Evolutionary conservation across 345 rosid genomes (phyloP), one percentile per base, ranked within the genome.

Genomic region (Eutrema yunnanense): DNA sequence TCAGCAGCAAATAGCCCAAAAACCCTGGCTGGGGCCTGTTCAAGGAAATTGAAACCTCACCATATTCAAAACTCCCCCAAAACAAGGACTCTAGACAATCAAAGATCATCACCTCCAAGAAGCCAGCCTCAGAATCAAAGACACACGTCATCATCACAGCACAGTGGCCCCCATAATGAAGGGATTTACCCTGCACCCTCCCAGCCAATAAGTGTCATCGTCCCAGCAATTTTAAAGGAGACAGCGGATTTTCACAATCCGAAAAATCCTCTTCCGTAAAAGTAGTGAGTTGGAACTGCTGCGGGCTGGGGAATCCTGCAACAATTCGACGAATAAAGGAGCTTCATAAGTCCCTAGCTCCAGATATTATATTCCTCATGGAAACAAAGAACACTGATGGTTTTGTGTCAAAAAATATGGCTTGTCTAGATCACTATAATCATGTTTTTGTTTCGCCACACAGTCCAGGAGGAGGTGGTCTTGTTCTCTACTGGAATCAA

Each of bases 331-430:
- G 27, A 3, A 13, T 41, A 0, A 0, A 13, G 0, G 44, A 41
- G 4, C 3, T 10, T 0, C 44, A 10, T 1, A 0, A 1, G 2
- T 1, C 13, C 1, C 0, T 22, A 22, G 22, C 3, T n/a, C 10
- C n/a, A 1, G 14, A 12, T 3, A 4, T 42, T 0, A 3, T 42
- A 0, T 42, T 42, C 6, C 46, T 42, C 2, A 11, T 12, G 46
- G 46, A 42, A 4, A 11, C 46, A 1, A 42, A 42, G 4, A 42
- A 42, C 14, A 2, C 6, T 0, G n/a, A 42, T 11, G 46, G 4
- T 1, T 2, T 11, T 0, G 3, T 42, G 0, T 0, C 9, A 6
- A 11, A 11, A 0, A 1, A 1, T 0, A 2, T 11, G 0, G 0
- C 0, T 0, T 41, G 44, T 4, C 9, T 41, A 0, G 5, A 10